phyloP scores from a whole-genome alignment of 768 basidiomycete species.

The Termitomyces sp. region DNA sequence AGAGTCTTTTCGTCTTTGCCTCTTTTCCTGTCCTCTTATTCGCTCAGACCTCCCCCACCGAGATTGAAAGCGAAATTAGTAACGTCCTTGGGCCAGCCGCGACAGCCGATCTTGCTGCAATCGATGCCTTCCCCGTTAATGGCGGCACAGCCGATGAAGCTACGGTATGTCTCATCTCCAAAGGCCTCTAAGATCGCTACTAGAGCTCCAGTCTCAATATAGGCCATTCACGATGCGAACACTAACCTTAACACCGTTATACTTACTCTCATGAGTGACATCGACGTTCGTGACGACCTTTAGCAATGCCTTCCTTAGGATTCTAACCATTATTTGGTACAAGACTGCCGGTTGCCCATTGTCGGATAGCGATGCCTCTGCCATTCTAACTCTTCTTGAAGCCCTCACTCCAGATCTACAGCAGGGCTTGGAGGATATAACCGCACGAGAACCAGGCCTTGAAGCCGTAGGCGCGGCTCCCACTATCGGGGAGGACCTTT shows the following conservation, averaged over 20 bases:
- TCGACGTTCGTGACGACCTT: constrained; percentile 13
- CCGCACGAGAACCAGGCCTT: constrained; percentile 21
- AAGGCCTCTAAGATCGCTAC: neutral
- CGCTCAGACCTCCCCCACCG: constrained; percentile 13
- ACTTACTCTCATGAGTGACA: constrained; percentile 19
- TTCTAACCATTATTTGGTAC: neutral
- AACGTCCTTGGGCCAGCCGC: constrained; percentile 19
- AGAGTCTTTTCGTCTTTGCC: neutral
- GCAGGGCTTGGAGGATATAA: constrained; percentile 17
- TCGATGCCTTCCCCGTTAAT: constrained; percentile 25
- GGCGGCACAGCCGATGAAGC: constrained; percentile 20
- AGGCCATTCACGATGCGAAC: constrained; percentile 28
- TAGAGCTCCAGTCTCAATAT: neutral
- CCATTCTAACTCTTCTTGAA: constrained; percentile 18
- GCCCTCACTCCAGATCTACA: constrained; percentile 22
- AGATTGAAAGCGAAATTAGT: constrained; percentile 25
- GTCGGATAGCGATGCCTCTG: constrained; percentile 19
- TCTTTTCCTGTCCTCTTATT: constrained; percentile 13
- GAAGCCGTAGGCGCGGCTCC: constrained; percentile 21
- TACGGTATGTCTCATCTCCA: constrained; percentile 16
- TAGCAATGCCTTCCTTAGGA: neutral
- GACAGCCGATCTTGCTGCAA: constrained; percentile 22
- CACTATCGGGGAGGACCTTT: constrained; percentile 24
- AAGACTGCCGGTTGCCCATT: constrained; percentile 18
- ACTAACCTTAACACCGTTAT: constrained; percentile 9